Evolutionary conservation across 1,139 yeast genomes (phyloP), one percentile per base, ranked within the genome.

Genomic region (Pneumocystis carinii): DNA sequence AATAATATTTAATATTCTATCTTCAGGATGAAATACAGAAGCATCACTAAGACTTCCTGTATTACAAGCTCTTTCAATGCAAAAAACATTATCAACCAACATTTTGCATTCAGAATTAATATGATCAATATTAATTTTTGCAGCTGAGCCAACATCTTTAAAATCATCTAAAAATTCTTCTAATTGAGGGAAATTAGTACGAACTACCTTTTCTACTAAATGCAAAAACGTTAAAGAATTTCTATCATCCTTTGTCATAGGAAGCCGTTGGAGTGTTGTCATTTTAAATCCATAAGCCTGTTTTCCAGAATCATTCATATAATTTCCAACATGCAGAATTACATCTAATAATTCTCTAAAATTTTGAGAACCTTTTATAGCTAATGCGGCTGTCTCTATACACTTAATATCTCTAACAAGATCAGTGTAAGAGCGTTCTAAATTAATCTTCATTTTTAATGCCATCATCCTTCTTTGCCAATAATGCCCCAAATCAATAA

Each of bases 381-480:
- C 78, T 42, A 77, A 79, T 62, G 84, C 79, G 0, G 95, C 95
- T 59, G 78, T 79, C 69, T 88, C 95, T 38, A 92, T 75, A 57
- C 81, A 72, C 63, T 82, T 79, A 63, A 90, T 75, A 70, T 87
- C 88, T 61, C 77, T 75, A 19, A 81, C 75, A 59, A 92, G 77
- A 67, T 88, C 95, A 65, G 78, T 75, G 71, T 86, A 87, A 68
- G 90, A 97, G 66, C 82, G 81, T 66, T 84, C 84, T 73, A 83
- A 88, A 0, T 89, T 84, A 64, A 82, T 82, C 3, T 83, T 75
- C 42, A 88, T 77, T 59, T 87, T 73, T 56, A 92, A 76, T 1
- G 95, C 90, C 61, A 89, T 77, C n/a, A 95, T 84, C 68, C 98
- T 78, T 1, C 90, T 81, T 66, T 82, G 81, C 98, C 98, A 92